A percentile compares a stretch with the other conserved stretches of the same genome.
Conservation (phyloP, 108 stramenopile genomes). For the Phaeodactylum tricornutum region DNA sequence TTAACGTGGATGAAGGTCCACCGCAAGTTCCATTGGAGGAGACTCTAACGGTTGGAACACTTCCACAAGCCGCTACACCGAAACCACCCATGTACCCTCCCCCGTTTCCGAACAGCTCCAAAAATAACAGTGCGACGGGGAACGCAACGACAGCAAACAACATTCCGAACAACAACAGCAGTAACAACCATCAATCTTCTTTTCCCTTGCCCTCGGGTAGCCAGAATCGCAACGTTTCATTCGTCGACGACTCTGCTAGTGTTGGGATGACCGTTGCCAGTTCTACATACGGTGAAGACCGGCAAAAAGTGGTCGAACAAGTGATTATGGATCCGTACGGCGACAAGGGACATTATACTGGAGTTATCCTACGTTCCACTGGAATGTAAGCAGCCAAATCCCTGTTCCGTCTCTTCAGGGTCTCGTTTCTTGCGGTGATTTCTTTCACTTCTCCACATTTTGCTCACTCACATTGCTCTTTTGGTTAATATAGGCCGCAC, state of each 20-base stretch:
- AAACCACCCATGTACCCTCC: too few relatives aligned
- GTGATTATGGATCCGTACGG: conserved; percentile 58
- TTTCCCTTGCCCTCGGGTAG: not conserved
- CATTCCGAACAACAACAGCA: not conserved
- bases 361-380: conserved; percentile 52
- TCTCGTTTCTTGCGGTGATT: too few relatives aligned
- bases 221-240: not conserved
- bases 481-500: too few relatives aligned
- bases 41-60: conserved; percentile 2
- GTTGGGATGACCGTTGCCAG: conserved; percentile 38
- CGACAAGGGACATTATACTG: conserved; percentile 62
- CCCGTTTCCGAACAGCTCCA: too few relatives aligned
- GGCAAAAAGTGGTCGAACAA: conserved; percentile 32
- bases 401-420: too few relatives aligned
- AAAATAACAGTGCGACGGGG: not conserved
- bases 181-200: not conserved
- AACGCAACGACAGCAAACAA: not conserved
- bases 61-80: too few relatives aligned
- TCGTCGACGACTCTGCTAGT: conserved; percentile 19
- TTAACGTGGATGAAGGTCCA: conserved; percentile 1
- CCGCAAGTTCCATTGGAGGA: conserved; percentile 5
- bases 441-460: too few relatives aligned
- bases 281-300: conserved; percentile 50
- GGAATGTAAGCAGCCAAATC: too few relatives aligned
- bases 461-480: too few relatives aligned